phyloP scores from a whole-genome alignment of 495 filamentous ascomycete genomes.

The Daldinia bambusicola region DNA sequence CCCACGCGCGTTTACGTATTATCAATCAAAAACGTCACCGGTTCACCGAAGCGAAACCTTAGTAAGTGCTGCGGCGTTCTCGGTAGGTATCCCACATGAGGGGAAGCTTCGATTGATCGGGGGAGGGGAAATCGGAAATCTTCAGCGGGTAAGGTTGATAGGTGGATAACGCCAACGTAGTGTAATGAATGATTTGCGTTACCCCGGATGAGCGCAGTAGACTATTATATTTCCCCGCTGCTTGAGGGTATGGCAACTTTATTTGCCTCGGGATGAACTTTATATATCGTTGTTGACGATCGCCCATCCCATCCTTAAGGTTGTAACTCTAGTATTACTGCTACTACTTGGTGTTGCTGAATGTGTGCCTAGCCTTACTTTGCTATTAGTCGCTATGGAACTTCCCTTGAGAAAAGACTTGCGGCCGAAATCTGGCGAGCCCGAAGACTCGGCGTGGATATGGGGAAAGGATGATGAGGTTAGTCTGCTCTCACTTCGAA shows the following conservation, averaged over 20 bases:
- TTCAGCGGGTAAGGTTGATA: constrained; percentile 6
- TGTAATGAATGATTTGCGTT: not conserved
- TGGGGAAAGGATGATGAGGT: constrained; percentile 71
- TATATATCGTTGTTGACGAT: not conserved
- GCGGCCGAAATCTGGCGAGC: constrained; percentile 28
- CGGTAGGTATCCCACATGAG: constrained; percentile 21
- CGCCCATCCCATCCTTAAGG: not conserved
- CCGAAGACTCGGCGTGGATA: constrained; percentile 66
- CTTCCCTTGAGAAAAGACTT: constrained; percentile 39
- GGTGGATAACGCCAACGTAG: not conserved
- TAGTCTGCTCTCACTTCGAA: not conserved
- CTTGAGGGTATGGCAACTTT: too few species aligned
- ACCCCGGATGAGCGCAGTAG: not conserved
- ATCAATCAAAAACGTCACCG: not conserved
- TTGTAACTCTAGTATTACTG: not conserved
- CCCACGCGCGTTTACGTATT: not conserved
- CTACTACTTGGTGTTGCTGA: not conserved
- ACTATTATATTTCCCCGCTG: not conserved
- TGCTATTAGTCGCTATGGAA: constrained; percentile 9
- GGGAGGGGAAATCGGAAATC: too few species aligned
- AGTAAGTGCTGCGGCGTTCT: too few species aligned
- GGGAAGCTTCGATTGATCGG: constrained; percentile 2
- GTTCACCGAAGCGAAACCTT: not conserved
- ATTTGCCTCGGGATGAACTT: not conserved
- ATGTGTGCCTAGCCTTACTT: not conserved